Evolutionary conservation across 1,284 basidiomycete species (phyloP).

Genomic region (Cryptococcus jaspeensis): DNA sequence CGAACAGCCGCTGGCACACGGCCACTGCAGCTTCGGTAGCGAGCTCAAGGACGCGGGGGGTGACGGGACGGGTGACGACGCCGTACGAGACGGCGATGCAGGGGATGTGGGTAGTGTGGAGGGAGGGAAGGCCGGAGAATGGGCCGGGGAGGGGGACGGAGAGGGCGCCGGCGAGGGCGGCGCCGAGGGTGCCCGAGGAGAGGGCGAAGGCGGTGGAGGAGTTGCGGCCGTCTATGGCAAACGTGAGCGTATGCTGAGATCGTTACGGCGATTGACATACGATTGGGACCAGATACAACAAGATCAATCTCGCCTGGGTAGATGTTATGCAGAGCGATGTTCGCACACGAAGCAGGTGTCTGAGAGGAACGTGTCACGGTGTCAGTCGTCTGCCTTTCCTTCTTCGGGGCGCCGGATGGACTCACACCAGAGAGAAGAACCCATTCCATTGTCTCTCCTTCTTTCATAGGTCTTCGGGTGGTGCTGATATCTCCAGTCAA

Average conservation of each 20-base stretch:
- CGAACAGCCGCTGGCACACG: slow-evolving; percentile 71
- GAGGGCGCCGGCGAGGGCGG: slow-evolving; percentile 81
- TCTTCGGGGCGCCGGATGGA: not conserved
- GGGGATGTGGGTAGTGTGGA: slow-evolving; percentile 41
- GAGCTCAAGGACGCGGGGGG: slow-evolving; percentile 61
- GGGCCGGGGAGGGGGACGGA: slow-evolving; percentile 70
- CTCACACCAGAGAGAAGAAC: slow-evolving; percentile 78
- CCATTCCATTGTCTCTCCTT: slow-evolving; percentile 81
- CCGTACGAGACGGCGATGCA: slow-evolving; percentile 87
- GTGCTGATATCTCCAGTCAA: slow-evolving; percentile 65
- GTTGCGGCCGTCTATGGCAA: slow-evolving; percentile 63
- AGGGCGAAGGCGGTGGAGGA: slow-evolving; percentile 78
- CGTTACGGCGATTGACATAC: slow-evolving; percentile 24
- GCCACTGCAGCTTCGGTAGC: slow-evolving; percentile 66
- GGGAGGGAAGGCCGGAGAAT: slow-evolving; percentile 61
- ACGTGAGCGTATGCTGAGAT: not conserved
- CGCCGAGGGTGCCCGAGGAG: slow-evolving; percentile 87
- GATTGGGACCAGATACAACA: slow-evolving; percentile 57
- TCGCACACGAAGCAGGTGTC: slow-evolving; percentile 88
- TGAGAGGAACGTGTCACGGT: slow-evolving; percentile 37
- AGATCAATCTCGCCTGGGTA: slow-evolving; percentile 81
- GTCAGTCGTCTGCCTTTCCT: slow-evolving; percentile 7
- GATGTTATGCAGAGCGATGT: slow-evolving; percentile 82
- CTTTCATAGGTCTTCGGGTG: slow-evolving; percentile 64
- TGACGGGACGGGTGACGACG: slow-evolving; percentile 69